Percentiles rank a stretch among this genome's conserved stretches.
phyloP scores from a whole-genome alignment of 345 rosid species.

The Bretschneidera sinensis region DNA sequence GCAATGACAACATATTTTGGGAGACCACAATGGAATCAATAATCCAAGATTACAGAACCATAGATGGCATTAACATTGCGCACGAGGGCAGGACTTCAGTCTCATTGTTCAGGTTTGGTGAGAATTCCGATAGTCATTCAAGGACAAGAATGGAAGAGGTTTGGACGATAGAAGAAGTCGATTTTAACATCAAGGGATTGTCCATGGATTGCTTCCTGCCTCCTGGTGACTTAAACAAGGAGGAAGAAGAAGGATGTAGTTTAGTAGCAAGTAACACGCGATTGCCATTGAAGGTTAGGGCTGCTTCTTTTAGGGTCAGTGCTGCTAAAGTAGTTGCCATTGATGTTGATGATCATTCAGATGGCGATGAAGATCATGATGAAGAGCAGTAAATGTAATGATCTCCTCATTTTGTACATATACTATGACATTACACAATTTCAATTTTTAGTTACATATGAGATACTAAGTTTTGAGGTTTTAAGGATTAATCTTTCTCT shows the following conservation, averaged over 20 bases:
- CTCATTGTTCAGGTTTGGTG: conserved; percentile 65
- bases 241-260: conserved; percentile 47
- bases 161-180: conserved; percentile 90
- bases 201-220: conserved; percentile 88
- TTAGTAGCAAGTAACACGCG: conserved; percentile 17
- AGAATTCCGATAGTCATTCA: conserved; percentile 50
- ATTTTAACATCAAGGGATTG: conserved; percentile 85
- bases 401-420: conserved; percentile 1
- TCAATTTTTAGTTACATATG: too few species aligned
- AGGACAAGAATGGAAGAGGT: conserved; percentile 89
- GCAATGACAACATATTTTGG: conserved; percentile 63
- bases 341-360: conserved; percentile 38
- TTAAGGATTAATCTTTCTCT: too few species aligned
- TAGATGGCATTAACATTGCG: conserved; percentile 82
- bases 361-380: conserved; percentile 27
- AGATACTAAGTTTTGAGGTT: too few species aligned
- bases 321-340: conserved; percentile 61
- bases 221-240: conserved; percentile 77
- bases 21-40: conserved; percentile 87
- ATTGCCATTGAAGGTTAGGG: conserved; percentile 44
- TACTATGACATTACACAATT: background rate
- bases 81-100: conserved; percentile 68
- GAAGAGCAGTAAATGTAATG: conserved; percentile 23
- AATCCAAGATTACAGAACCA: conserved; percentile 63
- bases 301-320: conserved; percentile 44